These are phyloP conservation scores for Forsythia suspensa DNA, from an alignment of 257 asterid genomes.

Conservation along the genomic window DNA sequence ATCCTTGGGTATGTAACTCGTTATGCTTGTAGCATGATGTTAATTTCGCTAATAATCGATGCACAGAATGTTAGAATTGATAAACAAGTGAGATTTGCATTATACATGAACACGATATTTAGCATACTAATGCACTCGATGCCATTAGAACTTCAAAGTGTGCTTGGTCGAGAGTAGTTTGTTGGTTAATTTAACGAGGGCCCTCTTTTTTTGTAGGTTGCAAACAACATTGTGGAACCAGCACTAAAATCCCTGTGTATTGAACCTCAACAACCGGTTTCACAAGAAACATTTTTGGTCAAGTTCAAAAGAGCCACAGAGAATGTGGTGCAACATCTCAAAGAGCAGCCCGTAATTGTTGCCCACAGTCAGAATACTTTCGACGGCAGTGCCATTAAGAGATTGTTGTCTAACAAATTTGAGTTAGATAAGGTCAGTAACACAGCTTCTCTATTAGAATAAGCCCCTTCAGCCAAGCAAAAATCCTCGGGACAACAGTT, in stretches of 20 bases:
- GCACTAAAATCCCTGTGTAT: slow-evolving; percentile 55
- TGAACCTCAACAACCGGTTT: slow-evolving; percentile 47
- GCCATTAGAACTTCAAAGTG: no score
- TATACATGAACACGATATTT: no score
- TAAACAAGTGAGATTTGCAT: no score
- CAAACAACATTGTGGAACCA: slow-evolving; percentile 63
- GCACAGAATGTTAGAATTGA: no score
- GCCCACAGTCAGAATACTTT: slow-evolving; percentile 87
- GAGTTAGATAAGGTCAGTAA: slow-evolving; percentile 76
- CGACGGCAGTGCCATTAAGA: slow-evolving; percentile 79
- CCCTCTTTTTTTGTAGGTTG: slow-evolving; percentile 44
- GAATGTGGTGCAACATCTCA: slow-evolving; percentile 54
- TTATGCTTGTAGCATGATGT: neutral
- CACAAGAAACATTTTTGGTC: slow-evolving; percentile 64
- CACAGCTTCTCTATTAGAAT: neutral
- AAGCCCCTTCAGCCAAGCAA: no score
- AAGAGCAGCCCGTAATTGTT: slow-evolving; percentile 84
- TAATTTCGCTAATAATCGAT: no score
- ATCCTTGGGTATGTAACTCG: slow-evolving; percentile 66
- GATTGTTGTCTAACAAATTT: slow-evolving; percentile 71
- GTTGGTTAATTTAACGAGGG: neutral
- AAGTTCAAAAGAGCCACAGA: slow-evolving; percentile 59
- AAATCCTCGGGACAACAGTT: no score
- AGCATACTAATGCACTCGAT: no score
- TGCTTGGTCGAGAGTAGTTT: neutral